Conservation (phyloP, 2,329 filamentous ascomycete genomes). For the Alternaria brassicicola region DNA sequence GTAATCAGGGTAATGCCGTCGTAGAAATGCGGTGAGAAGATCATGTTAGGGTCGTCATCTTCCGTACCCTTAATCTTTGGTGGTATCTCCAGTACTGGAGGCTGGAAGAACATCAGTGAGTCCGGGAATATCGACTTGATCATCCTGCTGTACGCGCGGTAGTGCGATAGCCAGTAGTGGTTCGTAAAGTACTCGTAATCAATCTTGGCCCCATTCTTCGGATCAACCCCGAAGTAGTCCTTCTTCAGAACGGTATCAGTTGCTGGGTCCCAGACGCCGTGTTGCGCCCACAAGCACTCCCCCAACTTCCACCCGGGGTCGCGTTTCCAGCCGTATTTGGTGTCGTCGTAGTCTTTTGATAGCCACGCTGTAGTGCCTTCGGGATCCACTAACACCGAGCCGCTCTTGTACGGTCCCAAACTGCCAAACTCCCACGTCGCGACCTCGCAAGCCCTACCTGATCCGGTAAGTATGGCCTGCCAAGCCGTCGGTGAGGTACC, state of each 20-base stretch:
- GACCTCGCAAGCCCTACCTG: slow-evolving; percentile 86
- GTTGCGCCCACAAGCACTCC: slow-evolving; percentile 96
- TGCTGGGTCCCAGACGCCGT: slow-evolving; percentile 88
- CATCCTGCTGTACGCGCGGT: slow-evolving; percentile 74
- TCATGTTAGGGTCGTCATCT: slow-evolving; percentile 88
- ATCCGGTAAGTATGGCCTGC: slow-evolving; percentile 91
- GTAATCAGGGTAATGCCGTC: slow-evolving; percentile 96
- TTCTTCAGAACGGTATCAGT: slow-evolving; percentile 79
- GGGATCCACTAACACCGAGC: slow-evolving; percentile 81
- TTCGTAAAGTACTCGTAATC: slow-evolving; percentile 89
- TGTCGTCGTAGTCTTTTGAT: slow-evolving; percentile 80
- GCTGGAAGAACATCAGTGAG: slow-evolving; percentile 88
- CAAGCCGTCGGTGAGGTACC: slow-evolving; percentile 92
- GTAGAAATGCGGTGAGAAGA: slow-evolving; percentile 95
- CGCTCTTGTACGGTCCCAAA: slow-evolving; percentile 89
- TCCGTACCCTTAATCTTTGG: slow-evolving; percentile 83
- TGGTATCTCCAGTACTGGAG: slow-evolving; percentile 88
- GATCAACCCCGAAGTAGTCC: slow-evolving; percentile 85
- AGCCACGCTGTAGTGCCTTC: slow-evolving; percentile 87
- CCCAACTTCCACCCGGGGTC: slow-evolving; percentile 89
- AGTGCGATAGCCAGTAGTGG: slow-evolving; percentile 87
- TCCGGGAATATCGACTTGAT: slow-evolving; percentile 78
- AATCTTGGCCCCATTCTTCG: slow-evolving; percentile 72
- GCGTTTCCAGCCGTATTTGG: slow-evolving; percentile 86
- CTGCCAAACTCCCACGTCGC: slow-evolving; percentile 93